Evolutionary conservation across 345 rosid species (phyloP).

Genomic region (Populus euphratica): DNA sequence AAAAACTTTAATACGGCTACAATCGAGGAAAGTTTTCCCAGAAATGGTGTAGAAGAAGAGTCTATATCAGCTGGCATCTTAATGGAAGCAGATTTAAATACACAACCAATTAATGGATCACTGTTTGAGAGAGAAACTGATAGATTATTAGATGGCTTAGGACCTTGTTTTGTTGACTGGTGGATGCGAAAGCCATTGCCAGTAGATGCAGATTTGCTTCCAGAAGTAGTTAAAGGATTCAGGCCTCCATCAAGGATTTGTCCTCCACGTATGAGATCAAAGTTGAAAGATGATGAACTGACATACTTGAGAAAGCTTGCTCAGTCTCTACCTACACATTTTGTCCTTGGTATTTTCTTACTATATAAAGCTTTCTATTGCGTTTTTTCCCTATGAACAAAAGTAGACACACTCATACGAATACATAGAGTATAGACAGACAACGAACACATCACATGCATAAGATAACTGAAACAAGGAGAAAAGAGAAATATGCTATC

Average conservation of each 20-base stretch:
- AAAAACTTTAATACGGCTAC: constrained; percentile 3
- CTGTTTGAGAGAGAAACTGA: constrained; percentile 79
- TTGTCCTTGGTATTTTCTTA: constrained; percentile 65
- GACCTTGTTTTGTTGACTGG: constrained; percentile 86
- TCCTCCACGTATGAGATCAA: constrained; percentile 52
- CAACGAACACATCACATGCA: neutral
- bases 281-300: constrained; percentile 57
- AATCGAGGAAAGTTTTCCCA: neutral
- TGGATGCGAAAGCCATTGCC: constrained; percentile 93
- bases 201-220: constrained; percentile 80
- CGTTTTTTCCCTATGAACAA: neutral
- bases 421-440: neutral
- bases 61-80: constrained; percentile 9
- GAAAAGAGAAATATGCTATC: neutral
- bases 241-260: constrained; percentile 60
- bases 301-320: constrained; percentile 73
- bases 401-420: neutral
- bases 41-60: constrained; percentile 19
- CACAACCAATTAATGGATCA: constrained; percentile 37
- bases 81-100: constrained; percentile 14
- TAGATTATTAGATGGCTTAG: constrained; percentile 75
- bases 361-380: constrained; percentile 4
- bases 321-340: constrained; percentile 67
- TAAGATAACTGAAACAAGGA: neutral
- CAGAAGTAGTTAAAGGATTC: constrained; percentile 60